These are phyloP conservation scores for Monosporascus sp. DNA, from an alignment of 2,329 filamentous ascomycete species.

Conservation along the genomic window DNA sequence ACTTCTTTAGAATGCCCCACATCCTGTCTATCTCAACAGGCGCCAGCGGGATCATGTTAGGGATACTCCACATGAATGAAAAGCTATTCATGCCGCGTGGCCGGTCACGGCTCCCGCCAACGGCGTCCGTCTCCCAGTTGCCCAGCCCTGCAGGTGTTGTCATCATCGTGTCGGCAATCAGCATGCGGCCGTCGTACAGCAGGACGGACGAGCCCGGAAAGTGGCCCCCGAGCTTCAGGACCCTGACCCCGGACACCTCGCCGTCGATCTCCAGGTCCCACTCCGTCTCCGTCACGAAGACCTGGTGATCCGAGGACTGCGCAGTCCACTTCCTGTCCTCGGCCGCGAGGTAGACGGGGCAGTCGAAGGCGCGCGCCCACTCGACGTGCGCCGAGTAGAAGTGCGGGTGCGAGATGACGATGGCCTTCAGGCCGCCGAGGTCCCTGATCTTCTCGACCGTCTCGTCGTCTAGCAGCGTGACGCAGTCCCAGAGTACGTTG, in stretches of 20 bases:
- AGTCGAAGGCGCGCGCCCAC: slow-evolving; percentile 65
- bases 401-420: slow-evolving; percentile 75
- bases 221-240: slow-evolving; percentile 71
- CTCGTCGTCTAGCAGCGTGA: slow-evolving; percentile 61
- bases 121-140: slow-evolving; percentile 40
- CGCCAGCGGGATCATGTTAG: slow-evolving; percentile 67
- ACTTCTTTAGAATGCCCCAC: slow-evolving; percentile 59
- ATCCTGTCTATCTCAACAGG: slow-evolving; percentile 60
- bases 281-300: slow-evolving; percentile 40
- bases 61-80: slow-evolving; percentile 72
- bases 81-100: slow-evolving; percentile 48
- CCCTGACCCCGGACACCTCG: slow-evolving; percentile 44
- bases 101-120: slow-evolving; percentile 28
- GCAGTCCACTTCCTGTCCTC: slow-evolving; percentile 64
- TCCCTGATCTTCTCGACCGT: slow-evolving; percentile 53
- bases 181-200: slow-evolving; percentile 54
- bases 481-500: slow-evolving; percentile 76
- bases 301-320: slow-evolving; percentile 35
- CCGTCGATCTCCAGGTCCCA: slow-evolving; percentile 28
- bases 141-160: slow-evolving; percentile 57
- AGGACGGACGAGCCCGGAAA: slow-evolving; percentile 70
- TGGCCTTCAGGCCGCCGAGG: slow-evolving; percentile 63
- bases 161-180: slow-evolving; percentile 73
- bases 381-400: slow-evolving; percentile 73
- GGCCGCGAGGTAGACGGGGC: slow-evolving; percentile 61